A percentile compares a stretch with the other conserved stretches of the same genome.
Evolutionary conservation across 495 filamentous ascomycete genomes (phyloP).

Genomic region (Neurospora sp.): DNA sequence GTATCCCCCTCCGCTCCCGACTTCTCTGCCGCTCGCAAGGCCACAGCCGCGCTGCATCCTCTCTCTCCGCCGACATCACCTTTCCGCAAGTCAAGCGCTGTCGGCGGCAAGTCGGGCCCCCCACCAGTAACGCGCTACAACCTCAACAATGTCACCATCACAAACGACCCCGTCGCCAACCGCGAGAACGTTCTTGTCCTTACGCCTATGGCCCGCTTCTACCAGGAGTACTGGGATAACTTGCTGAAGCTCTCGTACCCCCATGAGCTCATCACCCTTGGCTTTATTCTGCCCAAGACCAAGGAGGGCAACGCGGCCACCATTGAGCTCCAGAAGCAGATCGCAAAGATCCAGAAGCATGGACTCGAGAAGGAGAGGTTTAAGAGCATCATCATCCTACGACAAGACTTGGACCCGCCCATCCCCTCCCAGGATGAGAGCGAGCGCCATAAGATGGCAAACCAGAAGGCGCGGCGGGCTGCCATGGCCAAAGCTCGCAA

Average conservation of each 20-base stretch:
- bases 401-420: constrained; percentile 89
- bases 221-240: constrained; percentile 92
- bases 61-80: constrained; percentile 77
- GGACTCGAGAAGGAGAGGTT: constrained; percentile 75
- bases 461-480: constrained; percentile 77
- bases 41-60: constrained; percentile 57
- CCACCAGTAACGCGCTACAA: constrained; percentile 93
- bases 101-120: constrained; percentile 48
- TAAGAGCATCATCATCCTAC: constrained; percentile 81
- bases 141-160: constrained; percentile 84
- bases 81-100: constrained; percentile 57
- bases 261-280: constrained; percentile 85
- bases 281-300: constrained; percentile 93
- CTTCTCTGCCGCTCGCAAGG: constrained; percentile 27
- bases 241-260: constrained; percentile 77
- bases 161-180: constrained; percentile 60
- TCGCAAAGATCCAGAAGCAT: constrained; percentile 67
- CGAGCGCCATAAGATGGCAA: constrained; percentile 79
- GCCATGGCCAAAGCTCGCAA: constrained; percentile 92
- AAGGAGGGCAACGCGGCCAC: constrained; percentile 80
- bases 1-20: constrained; percentile 34
- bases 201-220: constrained; percentile 87
- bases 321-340: constrained; percentile 67
- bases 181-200: constrained; percentile 82
- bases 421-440: constrained; percentile 71